These are phyloP conservation scores for Clitopilus passeckerianus DNA, from an alignment of 768 basidiomycete species.

Conservation along the genomic window DNA sequence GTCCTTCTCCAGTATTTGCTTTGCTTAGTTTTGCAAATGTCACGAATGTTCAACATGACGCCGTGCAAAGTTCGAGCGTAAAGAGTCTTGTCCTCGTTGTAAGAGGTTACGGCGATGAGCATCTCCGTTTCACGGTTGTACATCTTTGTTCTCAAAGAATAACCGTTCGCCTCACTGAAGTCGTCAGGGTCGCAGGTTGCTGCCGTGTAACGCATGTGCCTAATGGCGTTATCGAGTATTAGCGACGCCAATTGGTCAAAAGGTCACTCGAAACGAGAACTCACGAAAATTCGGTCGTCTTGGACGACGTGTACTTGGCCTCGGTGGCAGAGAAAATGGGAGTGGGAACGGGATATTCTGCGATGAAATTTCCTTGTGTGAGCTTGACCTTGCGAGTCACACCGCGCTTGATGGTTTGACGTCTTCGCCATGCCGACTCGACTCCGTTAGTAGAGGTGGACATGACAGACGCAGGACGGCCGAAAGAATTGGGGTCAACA, in stretches of 20 bases:
- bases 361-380: constrained; percentile 89
- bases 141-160: constrained; percentile 76
- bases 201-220: constrained; percentile 93
- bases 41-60: constrained; percentile 96
- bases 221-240: constrained; percentile 15
- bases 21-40: constrained; percentile 95
- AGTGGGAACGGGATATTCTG: constrained; percentile 84
- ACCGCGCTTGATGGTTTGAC: constrained; percentile 87
- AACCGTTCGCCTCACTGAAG: constrained; percentile 75
- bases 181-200: constrained; percentile 92
- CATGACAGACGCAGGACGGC: constrained; percentile 48
- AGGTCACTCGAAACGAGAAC: constrained; percentile 19
- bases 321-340: constrained; percentile 83
- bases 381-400: constrained; percentile 94
- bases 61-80: constrained; percentile 90
- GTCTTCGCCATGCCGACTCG: constrained; percentile 63
- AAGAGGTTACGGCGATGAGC: constrained; percentile 90
- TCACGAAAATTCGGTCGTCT: constrained; percentile 88
- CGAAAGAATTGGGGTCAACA: constrained; percentile 55
- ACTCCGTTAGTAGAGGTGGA: constrained; percentile 52
- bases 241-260: not conserved
- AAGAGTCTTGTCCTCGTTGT: constrained; percentile 91
- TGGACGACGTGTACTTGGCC: constrained; percentile 64
- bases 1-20: constrained; percentile 86
- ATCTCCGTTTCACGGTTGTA: constrained; percentile 91